Base-by-base conservation (phyloP, 192 early-diverging fungal genomes). In the Radiomyces spectabilis region DNA sequence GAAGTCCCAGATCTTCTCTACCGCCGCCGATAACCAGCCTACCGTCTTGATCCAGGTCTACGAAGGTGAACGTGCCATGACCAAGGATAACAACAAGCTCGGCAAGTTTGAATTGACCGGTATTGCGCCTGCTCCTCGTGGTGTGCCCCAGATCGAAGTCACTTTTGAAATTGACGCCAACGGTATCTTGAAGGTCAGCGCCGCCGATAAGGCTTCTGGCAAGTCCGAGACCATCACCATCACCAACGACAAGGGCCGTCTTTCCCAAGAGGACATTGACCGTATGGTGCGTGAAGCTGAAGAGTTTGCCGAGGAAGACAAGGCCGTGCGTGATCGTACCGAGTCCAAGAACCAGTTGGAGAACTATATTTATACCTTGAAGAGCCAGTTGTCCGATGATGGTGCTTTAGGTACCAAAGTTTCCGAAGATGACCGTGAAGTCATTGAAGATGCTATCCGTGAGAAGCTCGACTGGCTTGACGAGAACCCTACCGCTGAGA, bases 1-100 rank as follows among this genome's bases (percentile, higher is more conserved):
- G 84, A 95, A 94, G 81, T 89, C 91, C 57, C 92, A 97, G 78
- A 95, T 95, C 73, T 95, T 95, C 87, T 92, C 90, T 49, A 95
- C 94, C 37, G 91, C 90, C 58, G 87, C 84, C 43, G 92, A 97
- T 79, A 97, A 97, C 84, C 94, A 97, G 75, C 86, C 88, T 60
- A 84, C 85, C 27, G 94, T 97, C 48, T 81, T 93, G 61, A 97
- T 97, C 73, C 92, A 94, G 77, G 91, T 97, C 52, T 97, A 81
- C 63, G 92, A 97, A 79, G 94, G 94, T 72, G 94, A 95, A 76
- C 86, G 91, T 54, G 78, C 89, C 55, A 75, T 94, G 72, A 95
- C 92, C 78, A 97, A 95, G 86, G 88, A 97, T 78, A 97, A 97
- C 88, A 91, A 97, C 81, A 74, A 86, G 35, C 85, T 97, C 55